A percentile compares a stretch with the other conserved stretches of the same genome.
These are phyloP conservation scores for Ocimum tenuiflorum DNA, from an alignment of 257 asterid genomes.

Conservation along the genomic window DNA sequence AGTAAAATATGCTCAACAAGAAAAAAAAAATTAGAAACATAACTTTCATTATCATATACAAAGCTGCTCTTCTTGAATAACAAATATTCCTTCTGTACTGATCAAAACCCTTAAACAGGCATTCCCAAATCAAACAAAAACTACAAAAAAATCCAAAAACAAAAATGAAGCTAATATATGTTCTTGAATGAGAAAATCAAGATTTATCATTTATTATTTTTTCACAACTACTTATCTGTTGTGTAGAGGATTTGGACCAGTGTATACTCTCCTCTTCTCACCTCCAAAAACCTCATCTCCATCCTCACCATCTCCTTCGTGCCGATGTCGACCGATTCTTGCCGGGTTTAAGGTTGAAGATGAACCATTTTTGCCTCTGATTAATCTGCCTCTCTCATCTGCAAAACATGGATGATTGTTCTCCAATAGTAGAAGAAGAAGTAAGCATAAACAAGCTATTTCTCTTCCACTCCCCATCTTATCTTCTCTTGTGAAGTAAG, in stretches of 20 bases:
- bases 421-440: too few species aligned
- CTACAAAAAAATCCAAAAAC: neutral
- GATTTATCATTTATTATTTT: conserved; percentile 4
- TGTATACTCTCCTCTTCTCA: conserved; percentile 71
- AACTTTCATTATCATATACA: conserved; percentile 15
- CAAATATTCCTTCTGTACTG: conserved; percentile 3
- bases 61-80: conserved; percentile 11
- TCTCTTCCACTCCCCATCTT: too few species aligned
- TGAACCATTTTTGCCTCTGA: too few species aligned
- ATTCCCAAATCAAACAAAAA: neutral
- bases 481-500: too few species aligned
- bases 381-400: too few species aligned
- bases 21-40: conserved; percentile 1
- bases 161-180: conserved; percentile 5
- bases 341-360: too few species aligned
- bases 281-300: conserved; percentile 44
- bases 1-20: neutral
- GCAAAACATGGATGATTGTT: too few species aligned
- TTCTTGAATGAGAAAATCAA: conserved; percentile 44
- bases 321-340: too few species aligned
- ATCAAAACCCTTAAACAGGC: conserved; percentile 19
- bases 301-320: too few species aligned
- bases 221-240: conserved; percentile 51
- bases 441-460: too few species aligned
- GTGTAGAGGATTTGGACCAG: conserved; percentile 94